Evolutionary conservation across 2,329 filamentous ascomycete genomes (phyloP), one percentile per base, ranked within the genome.

Genomic region (Aspergillus sp.): DNA sequence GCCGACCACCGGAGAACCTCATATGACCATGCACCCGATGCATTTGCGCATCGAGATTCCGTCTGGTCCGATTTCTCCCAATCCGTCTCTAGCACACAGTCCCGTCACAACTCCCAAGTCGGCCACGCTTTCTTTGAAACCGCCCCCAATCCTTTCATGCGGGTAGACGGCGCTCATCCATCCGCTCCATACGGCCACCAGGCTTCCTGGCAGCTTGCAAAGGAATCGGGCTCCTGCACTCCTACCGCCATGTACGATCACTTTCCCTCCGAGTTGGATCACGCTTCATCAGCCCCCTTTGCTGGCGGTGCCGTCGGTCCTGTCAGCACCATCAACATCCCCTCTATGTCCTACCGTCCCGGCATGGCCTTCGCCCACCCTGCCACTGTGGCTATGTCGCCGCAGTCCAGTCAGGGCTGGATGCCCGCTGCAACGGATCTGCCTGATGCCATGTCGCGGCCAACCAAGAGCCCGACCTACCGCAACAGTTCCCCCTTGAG

Each of bases 401-500:
- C 86, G 43, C 84, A 87, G 74, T 84, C 82, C 59, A 86, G 85
- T 73, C 82, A 86, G 62, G 85, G 87, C 48, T 82, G 80, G 80
- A 77, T 78, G 69, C 80, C 80, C 13, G 76, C 77, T 15, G 77
- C 80, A 41, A 79, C 79, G 43, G 80, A 81, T 61, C 71, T 77
- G 56, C 70, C 76, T 70, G 86, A 83, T 76, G 82, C 73, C 69
- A 76, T 65, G 69, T 80, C 80, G 72, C 72, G 85, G 79, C 76
- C 83, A 72, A 71, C 87, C 45, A 85, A 85, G 73, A 93, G 86
- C 76, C 87, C 91, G 28, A 82, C 85, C 58, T 76, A 86, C 87
- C 73, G 90, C 85, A 69, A 76, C 57, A 90, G 91, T 80, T 92
- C 92, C 63, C 89, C 93, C 58, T 82, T 91, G 76, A 84, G 87